Evolutionary conservation across 768 basidiomycete genomes (phyloP).

Genomic region (Gloeopeniophorella convolvens): DNA sequence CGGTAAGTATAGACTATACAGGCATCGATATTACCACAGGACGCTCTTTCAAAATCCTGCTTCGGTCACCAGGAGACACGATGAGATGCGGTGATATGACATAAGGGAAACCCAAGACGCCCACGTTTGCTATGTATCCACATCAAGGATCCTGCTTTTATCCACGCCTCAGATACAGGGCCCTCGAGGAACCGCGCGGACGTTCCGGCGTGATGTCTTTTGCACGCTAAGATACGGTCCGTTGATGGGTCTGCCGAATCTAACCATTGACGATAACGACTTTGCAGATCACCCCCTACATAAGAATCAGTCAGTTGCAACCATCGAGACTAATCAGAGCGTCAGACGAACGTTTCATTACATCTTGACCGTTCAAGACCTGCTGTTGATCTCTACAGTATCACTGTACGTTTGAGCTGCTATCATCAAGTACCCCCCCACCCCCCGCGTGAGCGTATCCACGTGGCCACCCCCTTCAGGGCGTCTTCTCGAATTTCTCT

Average conservation of each 20-base stretch:
- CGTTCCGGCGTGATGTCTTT: background rate
- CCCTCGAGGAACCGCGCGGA: background rate
- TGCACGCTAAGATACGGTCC: background rate
- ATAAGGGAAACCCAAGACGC: background rate
- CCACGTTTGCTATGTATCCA: slow-evolving; percentile 13
- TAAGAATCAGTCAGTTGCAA: background rate
- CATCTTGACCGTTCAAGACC: background rate
- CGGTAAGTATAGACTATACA: no score
- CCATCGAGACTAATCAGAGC: background rate
- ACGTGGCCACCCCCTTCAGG: background rate
- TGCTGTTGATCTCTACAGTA: background rate
- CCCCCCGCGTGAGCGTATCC: no score
- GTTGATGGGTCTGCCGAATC: slow-evolving; percentile 1
- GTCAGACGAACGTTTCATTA: background rate
- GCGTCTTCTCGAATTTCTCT: slow-evolving; percentile 8
- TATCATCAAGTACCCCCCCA: background rate
- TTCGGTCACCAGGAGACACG: no score
- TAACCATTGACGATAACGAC: background rate
- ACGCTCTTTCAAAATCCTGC: slow-evolving; percentile 4
- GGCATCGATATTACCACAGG: no score
- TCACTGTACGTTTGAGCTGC: background rate
- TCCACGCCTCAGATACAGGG: background rate
- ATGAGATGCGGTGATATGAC: background rate
- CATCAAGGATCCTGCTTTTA: background rate
- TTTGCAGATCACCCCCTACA: slow-evolving; percentile 1